Evolutionary conservation across 495 filamentous ascomycete species (phyloP), one percentile per base, ranked within the genome.

Genomic region (Xylaria scruposa): DNA sequence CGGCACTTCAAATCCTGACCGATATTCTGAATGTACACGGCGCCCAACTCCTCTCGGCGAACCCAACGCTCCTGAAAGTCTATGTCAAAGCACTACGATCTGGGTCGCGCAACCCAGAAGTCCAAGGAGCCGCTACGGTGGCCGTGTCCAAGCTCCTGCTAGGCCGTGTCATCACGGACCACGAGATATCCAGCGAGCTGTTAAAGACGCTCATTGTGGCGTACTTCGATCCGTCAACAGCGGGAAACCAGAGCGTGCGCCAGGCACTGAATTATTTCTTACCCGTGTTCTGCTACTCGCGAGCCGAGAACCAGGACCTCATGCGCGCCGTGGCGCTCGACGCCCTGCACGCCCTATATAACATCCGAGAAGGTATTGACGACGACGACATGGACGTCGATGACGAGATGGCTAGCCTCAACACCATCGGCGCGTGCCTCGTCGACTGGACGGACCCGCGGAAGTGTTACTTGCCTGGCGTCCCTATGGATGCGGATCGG

Each of bases 361-460:
- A 88, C 42, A 85, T 94, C 58, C 89, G 92, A 62, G 91, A 93
- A 71, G 90, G 85, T 4, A 78, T 92, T 29, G 93, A 92, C 8
- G 91, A 94, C 71, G 90, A 91, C 29, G 95, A 96, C 70, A 88
- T 92, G 60, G 93, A 92, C 10, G 90, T 94, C 36, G 90, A 90
- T 26, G 92, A 94, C 62, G 88, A 93, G 75, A 97, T 96, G 88
- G 91, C 96, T 1, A 87, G 90, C 33, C 87, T 96, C 74, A 83
- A 82, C 10, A 88, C 90, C 38, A 91, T 97, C 42, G 88, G 90
- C 36, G 91, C 90, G 3, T 94, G 96, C 81, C 80, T 99, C 2
- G 88, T 94, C 1, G 96, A 99, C 78, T 99, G 96, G 96, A 98
- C 96, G 4, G 96, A 99, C 80, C 93, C 95, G 67, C 87, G 97